Evolutionary conservation across 495 filamentous ascomycete species (phyloP).

Genomic region (Cladorrhinum samala): DNA sequence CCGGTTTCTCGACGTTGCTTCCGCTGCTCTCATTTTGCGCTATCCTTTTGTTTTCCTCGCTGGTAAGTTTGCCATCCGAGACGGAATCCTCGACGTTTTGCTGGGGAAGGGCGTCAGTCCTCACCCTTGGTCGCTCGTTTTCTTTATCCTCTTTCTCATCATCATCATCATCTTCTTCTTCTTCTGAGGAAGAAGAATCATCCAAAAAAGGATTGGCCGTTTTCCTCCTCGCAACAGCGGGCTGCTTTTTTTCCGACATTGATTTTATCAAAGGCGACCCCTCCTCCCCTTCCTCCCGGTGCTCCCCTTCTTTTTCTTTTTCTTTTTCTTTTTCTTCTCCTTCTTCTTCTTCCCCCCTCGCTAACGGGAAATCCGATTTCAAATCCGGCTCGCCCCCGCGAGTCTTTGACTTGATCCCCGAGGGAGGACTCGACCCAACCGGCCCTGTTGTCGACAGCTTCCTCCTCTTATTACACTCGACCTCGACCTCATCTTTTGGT

Average conservation of each 20-base stretch:
- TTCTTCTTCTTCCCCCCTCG: neutral
- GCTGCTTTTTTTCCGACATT: neutral
- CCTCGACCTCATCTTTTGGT: no score
- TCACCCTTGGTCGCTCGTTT: constrained; percentile 15
- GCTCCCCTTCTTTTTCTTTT: neutral
- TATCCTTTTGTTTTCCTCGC: neutral
- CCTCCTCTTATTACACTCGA: constrained; percentile 46
- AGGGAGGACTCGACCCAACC: no score
- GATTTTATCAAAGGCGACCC: neutral
- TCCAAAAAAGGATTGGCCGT: constrained; percentile 26
- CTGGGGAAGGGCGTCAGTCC: no score
- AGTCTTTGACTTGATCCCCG: no score
- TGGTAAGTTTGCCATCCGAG: constrained; percentile 16
- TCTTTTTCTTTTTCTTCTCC: neutral
- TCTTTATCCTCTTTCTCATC: neutral
- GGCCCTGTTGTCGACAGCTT: no score
- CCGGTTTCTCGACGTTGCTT: neutral
- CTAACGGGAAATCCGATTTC: no score
- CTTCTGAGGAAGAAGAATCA: constrained; percentile 17
- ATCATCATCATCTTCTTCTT: constrained; percentile 16
- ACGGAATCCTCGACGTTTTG: no score
- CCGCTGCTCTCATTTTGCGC: neutral
- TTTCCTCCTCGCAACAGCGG: neutral
- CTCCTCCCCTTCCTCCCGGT: constrained; percentile 9
- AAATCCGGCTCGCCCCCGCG: no score